Evolutionary conservation across 2,329 filamentous ascomycete species (phyloP).

Genomic region (Colletotrichum aenigma): DNA sequence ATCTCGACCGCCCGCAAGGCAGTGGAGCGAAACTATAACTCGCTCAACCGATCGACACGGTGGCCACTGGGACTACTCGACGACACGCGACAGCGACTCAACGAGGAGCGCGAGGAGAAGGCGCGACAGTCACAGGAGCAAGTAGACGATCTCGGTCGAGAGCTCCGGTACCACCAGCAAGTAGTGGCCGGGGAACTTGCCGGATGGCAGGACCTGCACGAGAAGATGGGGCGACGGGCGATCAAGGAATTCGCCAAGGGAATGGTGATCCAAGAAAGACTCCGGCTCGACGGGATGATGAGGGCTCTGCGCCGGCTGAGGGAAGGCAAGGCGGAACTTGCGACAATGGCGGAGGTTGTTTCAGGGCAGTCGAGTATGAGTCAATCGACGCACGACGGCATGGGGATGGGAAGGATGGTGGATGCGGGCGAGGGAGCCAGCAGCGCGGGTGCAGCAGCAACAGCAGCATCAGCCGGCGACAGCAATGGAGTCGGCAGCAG

Average conservation of each 20-base stretch:
- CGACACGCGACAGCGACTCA: constrained; percentile 81
- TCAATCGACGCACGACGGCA: constrained; percentile 10
- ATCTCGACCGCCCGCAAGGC: constrained; percentile 77
- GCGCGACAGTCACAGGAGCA: constrained; percentile 74
- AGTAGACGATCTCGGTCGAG: constrained; percentile 74
- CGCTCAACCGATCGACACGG: constrained; percentile 73
- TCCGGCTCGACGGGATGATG: constrained; percentile 79
- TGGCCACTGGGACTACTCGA: constrained; percentile 86
- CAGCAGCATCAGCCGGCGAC: not conserved
- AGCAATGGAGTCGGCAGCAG: not conserved
- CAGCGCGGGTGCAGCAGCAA: not conserved
- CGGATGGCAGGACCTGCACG: constrained; percentile 91
- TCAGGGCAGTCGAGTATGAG: constrained; percentile 15
- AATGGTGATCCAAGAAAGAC: constrained; percentile 81
- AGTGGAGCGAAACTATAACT: constrained; percentile 77
- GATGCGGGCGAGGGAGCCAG: constrained; percentile 17
- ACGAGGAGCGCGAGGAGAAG: constrained; percentile 84
- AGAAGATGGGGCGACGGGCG: constrained; percentile 74
- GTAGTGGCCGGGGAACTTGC: constrained; percentile 91
- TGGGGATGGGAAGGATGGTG: not conserved
- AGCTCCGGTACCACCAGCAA: constrained; percentile 90
- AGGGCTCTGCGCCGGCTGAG: constrained; percentile 73
- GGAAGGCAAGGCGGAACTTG: constrained; percentile 25
- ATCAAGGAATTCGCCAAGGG: constrained; percentile 77
- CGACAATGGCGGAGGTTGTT: constrained; percentile 1